Conservation (phyloP, 176 grass and related monocot genomes). For the Saccharum officinarum region DNA sequence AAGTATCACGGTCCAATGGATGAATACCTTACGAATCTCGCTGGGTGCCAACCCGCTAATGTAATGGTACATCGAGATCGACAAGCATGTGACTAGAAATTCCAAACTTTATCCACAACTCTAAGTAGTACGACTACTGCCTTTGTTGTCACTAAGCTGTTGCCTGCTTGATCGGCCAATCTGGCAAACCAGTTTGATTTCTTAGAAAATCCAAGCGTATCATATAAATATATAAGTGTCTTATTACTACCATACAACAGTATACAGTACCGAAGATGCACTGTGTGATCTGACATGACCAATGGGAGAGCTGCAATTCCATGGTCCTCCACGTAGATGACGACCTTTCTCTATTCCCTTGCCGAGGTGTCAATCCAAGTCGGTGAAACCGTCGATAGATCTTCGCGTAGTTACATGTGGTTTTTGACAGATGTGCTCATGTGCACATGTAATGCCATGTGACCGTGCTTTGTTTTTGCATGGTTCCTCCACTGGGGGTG, state of each 20-base stretch:
- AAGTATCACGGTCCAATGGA: slow-evolving; percentile 21
- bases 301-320: slow-evolving; percentile 8
- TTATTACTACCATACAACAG: background rate
- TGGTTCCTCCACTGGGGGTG: background rate
- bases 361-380: background rate
- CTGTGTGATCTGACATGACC: background rate
- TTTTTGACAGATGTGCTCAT: slow-evolving; percentile 32
- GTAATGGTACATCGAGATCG: slow-evolving; percentile 40
- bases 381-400: slow-evolving; percentile 2
- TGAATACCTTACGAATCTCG: background rate
- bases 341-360: background rate
- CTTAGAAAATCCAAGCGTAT: background rate
- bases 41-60: slow-evolving; percentile 2
- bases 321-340: background rate
- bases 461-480: slow-evolving; percentile 9
- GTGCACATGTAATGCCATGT: slow-evolving; percentile 38
- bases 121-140: background rate
- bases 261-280: background rate
- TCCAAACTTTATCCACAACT: slow-evolving; percentile 44
- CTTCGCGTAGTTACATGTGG: slow-evolving; percentile 31
- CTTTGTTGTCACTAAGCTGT: slow-evolving; percentile 18
- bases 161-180: slow-evolving; percentile 2
- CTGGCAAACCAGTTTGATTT: background rate
- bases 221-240: background rate
- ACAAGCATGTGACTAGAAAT: slow-evolving; percentile 39